Evolutionary conservation across 805 yeast genomes (phyloP).

Genomic region (Ogataea salicorniae): DNA sequence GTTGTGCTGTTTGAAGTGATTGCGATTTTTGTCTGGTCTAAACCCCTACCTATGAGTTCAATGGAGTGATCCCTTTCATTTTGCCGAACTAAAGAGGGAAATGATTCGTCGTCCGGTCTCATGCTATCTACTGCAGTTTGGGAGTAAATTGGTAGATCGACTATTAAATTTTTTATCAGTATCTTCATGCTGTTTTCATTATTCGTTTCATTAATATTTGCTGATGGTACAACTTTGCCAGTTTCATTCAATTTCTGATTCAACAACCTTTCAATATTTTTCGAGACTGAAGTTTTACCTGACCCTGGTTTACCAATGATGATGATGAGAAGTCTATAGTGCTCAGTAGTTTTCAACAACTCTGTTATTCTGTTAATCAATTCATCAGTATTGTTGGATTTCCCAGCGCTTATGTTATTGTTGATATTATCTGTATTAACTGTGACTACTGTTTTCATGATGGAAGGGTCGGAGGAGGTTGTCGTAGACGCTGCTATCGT

Average conservation of each 20-base stretch:
- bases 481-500: too few species aligned
- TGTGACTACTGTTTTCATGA: too few species aligned
- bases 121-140: not conserved
- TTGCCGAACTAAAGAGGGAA: not conserved
- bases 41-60: slow-evolving; percentile 4
- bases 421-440: not conserved
- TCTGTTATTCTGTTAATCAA: not conserved
- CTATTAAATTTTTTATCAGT: not conserved
- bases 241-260: slow-evolving; percentile 19
- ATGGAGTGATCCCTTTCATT: not conserved
- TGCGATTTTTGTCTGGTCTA: slow-evolving; percentile 7
- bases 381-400: not conserved
- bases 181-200: not conserved
- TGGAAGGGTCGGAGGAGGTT: too few species aligned
- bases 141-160: not conserved
- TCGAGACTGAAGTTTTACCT: slow-evolving; percentile 71
- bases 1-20: not conserved
- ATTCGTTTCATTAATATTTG: not conserved
- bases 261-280: slow-evolving; percentile 37
- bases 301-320: slow-evolving; percentile 81
- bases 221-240: not conserved
- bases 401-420: too few species aligned
- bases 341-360: slow-evolving; percentile 3
- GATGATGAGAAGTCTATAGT: slow-evolving; percentile 49
- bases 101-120: slow-evolving; percentile 7